Conservation (phyloP, 805 yeast genomes). For the Lachancea nothofagi region DNA sequence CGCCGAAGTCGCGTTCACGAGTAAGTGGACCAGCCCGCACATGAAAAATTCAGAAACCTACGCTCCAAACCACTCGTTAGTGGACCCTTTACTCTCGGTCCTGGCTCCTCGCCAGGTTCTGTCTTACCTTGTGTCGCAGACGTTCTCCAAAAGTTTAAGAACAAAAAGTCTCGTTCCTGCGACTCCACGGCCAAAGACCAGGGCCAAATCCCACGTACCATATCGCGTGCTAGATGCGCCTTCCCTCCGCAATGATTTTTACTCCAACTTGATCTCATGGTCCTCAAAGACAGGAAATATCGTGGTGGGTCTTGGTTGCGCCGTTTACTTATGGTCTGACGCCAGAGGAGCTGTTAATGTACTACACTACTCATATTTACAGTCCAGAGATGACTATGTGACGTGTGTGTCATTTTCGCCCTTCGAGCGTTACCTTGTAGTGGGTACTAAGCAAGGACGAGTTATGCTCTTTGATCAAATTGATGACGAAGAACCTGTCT, state of each 20-base stretch:
- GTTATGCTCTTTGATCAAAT: constrained; percentile 42
- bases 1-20: not conserved
- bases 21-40: constrained; percentile 5
- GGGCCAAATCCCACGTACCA: constrained; percentile 38
- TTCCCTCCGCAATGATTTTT: constrained; percentile 67
- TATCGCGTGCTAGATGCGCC: constrained; percentile 62
- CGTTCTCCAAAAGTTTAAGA: constrained; percentile 10
- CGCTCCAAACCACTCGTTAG: constrained; percentile 3
- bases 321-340: constrained; percentile 61
- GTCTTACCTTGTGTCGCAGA: constrained; percentile 14
- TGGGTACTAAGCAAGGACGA: constrained; percentile 56
- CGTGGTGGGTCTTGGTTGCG: constrained; percentile 60
- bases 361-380: constrained; percentile 35
- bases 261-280: constrained; percentile 74
- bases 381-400: constrained; percentile 35
- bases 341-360: constrained; percentile 40
- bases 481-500: constrained; percentile 2
- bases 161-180: constrained; percentile 10
- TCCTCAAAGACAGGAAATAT: constrained; percentile 44
- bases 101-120: constrained; percentile 20
- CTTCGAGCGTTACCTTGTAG: constrained; percentile 40
- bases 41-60: constrained; percentile 2
- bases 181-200: constrained; percentile 21
- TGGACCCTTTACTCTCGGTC: constrained; percentile 20
- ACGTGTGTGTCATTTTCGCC: constrained; percentile 56